Evolutionary conservation across 192 early-diverging fungal genomes (phyloP).

Genomic region (Powellomyces hirtus): DNA sequence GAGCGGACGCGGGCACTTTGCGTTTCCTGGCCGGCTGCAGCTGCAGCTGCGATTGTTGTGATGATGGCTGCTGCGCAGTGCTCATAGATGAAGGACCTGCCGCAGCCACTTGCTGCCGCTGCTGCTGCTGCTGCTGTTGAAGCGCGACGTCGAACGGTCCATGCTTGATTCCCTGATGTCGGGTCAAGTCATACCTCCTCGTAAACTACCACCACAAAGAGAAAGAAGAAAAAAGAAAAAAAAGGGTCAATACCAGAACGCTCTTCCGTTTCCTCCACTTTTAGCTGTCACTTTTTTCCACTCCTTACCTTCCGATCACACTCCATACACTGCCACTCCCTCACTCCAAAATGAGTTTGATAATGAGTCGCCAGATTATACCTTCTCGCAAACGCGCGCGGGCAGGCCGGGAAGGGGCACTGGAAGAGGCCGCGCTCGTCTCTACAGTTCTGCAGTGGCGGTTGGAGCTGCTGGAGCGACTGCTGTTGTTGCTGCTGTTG

Average conservation of each 20-base stretch:
- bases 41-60: not conserved
- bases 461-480: slow-evolving; percentile 1
- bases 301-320: slow-evolving; percentile 15
- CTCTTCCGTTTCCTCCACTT: too few relatives aligned
- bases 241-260: not conserved
- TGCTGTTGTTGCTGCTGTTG: not conserved
- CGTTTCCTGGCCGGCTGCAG: not conserved
- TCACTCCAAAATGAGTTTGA: slow-evolving; percentile 18
- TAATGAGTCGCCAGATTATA: slow-evolving; percentile 21
- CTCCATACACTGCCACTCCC: slow-evolving; percentile 13
- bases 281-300: too few relatives aligned
- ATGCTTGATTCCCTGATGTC: slow-evolving; percentile 21
- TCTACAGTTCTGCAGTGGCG: not conserved
- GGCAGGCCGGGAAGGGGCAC: slow-evolving; percentile 6
- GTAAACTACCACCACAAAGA: slow-evolving; percentile 7
- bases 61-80: not conserved
- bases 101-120: not conserved
- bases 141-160: not conserved
- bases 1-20: not conserved
- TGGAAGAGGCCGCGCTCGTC: not conserved
- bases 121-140: not conserved
- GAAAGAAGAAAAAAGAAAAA: not conserved
- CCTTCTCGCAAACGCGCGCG: slow-evolving; percentile 15
- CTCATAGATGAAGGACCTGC: too few relatives aligned
- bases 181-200: slow-evolving; percentile 17